phyloP scores from a whole-genome alignment of 2,329 filamentous ascomycete species.

The Pyrenophora tritici-repentis region DNA sequence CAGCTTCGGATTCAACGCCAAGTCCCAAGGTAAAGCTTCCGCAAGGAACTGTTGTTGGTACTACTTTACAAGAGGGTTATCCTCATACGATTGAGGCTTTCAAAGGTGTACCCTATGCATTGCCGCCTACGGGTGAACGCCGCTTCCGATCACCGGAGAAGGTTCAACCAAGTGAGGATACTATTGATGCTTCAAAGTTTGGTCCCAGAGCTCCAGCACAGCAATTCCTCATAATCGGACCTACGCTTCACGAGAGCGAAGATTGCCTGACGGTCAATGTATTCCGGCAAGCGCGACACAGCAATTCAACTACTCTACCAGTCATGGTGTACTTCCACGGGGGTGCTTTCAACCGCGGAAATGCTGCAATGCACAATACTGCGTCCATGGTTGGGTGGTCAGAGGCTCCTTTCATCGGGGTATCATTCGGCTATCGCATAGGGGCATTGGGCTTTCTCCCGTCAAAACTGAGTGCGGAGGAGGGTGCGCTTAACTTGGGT shows the following conservation, averaged over 20 bases:
- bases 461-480: constrained; percentile 15
- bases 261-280: constrained; percentile 32
- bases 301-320: constrained; percentile 12
- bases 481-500: constrained; percentile 42
- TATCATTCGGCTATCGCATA: constrained; percentile 44
- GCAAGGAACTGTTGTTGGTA: constrained; percentile 20
- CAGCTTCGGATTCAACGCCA: neutral
- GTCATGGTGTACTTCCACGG: constrained; percentile 63
- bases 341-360: constrained; percentile 60
- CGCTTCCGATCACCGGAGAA: constrained; percentile 27
- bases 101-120: constrained; percentile 26
- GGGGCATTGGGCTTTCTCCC: constrained; percentile 19
- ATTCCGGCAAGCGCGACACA: constrained; percentile 16
- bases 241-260: constrained; percentile 22
- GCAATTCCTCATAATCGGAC: constrained; percentile 19
- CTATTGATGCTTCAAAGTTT: constrained; percentile 22
- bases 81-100: constrained; percentile 21
- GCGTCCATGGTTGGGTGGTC: constrained; percentile 64
- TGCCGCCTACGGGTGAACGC: constrained; percentile 22
- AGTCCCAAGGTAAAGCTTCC: constrained; percentile 10
- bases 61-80: neutral
- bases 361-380: constrained; percentile 59
- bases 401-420: constrained; percentile 58
- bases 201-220: constrained; percentile 27
- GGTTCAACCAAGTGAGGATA: constrained; percentile 12